A percentile compares a stretch with the other conserved stretches of the same genome.
Conservation (phyloP, 164 flowering plant genomes). For the Chloranthus sessilifolius region DNA sequence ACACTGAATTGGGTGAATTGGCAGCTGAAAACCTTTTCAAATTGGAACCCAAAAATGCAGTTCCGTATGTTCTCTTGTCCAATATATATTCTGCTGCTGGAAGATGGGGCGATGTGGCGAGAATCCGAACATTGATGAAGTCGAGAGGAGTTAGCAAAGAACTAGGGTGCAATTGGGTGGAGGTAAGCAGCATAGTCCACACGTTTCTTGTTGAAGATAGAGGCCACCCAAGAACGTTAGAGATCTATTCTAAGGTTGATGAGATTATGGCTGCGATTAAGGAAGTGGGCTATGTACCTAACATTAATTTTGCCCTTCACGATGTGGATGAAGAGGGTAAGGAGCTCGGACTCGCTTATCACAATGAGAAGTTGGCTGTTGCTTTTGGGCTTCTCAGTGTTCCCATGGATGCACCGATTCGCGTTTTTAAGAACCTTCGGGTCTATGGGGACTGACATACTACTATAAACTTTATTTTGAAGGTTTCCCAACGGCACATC, state of each 20-base stretch:
- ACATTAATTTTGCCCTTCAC: slow-evolving; percentile 64
- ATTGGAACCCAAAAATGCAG: slow-evolving; percentile 64
- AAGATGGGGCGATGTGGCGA: slow-evolving; percentile 63
- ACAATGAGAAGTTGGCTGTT: slow-evolving; percentile 82
- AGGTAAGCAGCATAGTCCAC: slow-evolving; percentile 55
- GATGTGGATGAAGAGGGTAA: slow-evolving; percentile 73
- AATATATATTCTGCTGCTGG: slow-evolving; percentile 71
- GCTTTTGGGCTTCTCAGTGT: slow-evolving; percentile 65
- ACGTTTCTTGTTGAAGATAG: slow-evolving; percentile 70
- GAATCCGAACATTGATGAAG: slow-evolving; percentile 59
- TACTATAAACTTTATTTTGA: slow-evolving; percentile 66
- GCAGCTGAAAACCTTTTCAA: slow-evolving; percentile 67
- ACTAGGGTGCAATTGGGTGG: slow-evolving; percentile 87
- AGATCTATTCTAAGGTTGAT: slow-evolving; percentile 60
- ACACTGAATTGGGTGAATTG: slow-evolving; percentile 53
- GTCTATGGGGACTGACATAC: slow-evolving; percentile 90
- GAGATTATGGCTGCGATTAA: slow-evolving; percentile 58
- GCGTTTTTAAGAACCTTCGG: slow-evolving; percentile 83
- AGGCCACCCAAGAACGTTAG: slow-evolving; percentile 39
- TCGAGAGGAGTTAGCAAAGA: slow-evolving; percentile 57
- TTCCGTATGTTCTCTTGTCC: slow-evolving; percentile 64
- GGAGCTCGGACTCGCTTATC: slow-evolving; percentile 71
- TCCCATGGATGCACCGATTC: slow-evolving; percentile 52
- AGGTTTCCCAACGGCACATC: slow-evolving; percentile 45
- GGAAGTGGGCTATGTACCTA: slow-evolving; percentile 75